These are phyloP conservation scores for Centaurea solstitialis DNA, from an alignment of 129 eudicot species.

Conservation along the genomic window DNA sequence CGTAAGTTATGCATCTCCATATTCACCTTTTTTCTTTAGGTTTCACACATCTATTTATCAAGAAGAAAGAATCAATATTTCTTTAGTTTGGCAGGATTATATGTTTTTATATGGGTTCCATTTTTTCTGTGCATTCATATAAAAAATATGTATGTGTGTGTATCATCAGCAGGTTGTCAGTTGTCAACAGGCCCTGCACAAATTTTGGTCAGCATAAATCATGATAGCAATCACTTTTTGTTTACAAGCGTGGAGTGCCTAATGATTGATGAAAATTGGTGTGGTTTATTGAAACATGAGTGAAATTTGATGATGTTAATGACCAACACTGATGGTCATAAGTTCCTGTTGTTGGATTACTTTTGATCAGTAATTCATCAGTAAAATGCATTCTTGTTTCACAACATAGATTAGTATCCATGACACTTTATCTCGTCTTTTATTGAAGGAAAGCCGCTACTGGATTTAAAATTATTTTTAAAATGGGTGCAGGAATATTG, in stretches of 20 bases:
- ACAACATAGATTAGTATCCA: not conserved
- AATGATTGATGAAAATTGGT: not conserved
- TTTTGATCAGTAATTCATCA: not conserved
- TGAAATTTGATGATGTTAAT: not conserved
- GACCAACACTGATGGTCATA: not conserved
- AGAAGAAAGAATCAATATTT: not conserved
- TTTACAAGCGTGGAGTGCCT: no score
- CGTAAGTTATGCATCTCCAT: constrained; percentile 10
- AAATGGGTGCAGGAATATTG: constrained; percentile 29
- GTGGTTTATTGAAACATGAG: not conserved
- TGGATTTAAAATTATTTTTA: not conserved
- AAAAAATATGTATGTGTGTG: no score
- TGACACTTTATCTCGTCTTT: not conserved
- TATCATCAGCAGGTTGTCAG: no score
- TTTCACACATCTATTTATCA: not conserved
- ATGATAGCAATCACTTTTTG: no score
- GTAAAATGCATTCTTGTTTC: not conserved
- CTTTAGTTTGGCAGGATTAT: not conserved
- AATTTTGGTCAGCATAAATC: no score
- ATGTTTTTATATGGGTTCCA: not conserved
- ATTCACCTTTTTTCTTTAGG: not conserved
- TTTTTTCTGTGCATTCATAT: not conserved
- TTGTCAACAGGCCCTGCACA: no score
- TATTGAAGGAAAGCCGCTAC: not conserved
- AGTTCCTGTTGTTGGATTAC: not conserved